Evolutionary conservation across 805 yeast genomes (phyloP).

Genomic region (Candida maltosa): DNA sequence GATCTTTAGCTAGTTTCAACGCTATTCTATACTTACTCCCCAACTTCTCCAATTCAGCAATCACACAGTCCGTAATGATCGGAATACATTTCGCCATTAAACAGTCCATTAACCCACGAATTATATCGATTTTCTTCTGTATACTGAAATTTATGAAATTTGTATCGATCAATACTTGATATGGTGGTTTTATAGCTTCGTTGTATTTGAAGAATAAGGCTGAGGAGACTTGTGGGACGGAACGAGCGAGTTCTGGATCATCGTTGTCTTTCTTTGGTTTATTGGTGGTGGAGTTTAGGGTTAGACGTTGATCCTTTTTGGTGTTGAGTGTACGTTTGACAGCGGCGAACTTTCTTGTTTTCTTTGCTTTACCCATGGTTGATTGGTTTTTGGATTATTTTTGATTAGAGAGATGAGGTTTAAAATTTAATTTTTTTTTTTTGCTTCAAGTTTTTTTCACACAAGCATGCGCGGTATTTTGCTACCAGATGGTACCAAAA

Average conservation of each 20-base stretch:
- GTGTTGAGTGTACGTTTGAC: conserved; percentile 74
- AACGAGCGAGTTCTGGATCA: conserved; percentile 63
- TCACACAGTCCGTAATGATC: conserved; percentile 92
- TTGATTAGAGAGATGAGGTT: neutral
- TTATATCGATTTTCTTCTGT: conserved; percentile 90
- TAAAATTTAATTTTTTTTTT: conserved; percentile 1
- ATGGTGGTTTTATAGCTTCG: conserved; percentile 95
- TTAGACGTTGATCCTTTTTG: conserved; percentile 63
- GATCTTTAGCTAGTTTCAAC: conserved; percentile 86
- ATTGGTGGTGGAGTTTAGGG: conserved; percentile 36
- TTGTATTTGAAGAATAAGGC: conserved; percentile 94
- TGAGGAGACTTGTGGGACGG: conserved; percentile 87
- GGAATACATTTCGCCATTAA: conserved; percentile 94
- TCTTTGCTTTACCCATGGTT: conserved; percentile 91
- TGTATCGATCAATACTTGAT: conserved; percentile 93
- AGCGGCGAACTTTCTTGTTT: conserved; percentile 93
- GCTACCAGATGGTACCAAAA: no score
- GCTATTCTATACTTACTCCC: conserved; percentile 96
- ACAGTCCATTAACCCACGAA: conserved; percentile 96
- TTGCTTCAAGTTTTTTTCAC: neutral
- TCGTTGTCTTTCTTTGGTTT: conserved; percentile 35
- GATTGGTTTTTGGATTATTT: neutral
- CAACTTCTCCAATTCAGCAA: conserved; percentile 95
- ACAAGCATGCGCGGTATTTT: no score
- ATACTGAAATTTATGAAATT: conserved; percentile 95